Evolutionary conservation across 495 filamentous ascomycete genomes (phyloP), one percentile per base, ranked within the genome.

Genomic region (Talaromyces stipitatus): DNA sequence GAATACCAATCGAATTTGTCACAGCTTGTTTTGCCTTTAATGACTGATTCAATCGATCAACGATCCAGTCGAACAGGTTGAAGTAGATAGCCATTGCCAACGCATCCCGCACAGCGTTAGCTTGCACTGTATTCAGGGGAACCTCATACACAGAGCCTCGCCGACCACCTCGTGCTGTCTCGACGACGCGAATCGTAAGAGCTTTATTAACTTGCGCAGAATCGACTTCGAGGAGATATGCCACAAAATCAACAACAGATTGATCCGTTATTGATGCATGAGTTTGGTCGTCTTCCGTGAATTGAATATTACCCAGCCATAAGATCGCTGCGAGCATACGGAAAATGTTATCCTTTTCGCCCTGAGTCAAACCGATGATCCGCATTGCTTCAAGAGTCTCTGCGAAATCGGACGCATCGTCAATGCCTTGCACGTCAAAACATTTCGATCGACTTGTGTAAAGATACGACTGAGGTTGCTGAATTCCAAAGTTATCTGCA

Each of bases 61-160:
- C 91, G 60, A 99, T 97, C 94, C 94, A 99, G 68, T 99, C 94
- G 64, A 99, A 99, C 43, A 99, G 79, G 67, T 96, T 97, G 79
- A 91, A 87, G 66, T 99, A 99, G 56, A 99, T 91, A 24, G 85
- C 94, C 78, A 94, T 97, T 29, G 91, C 80, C 38, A 99, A 76
- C 26, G 94, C 95, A 77, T 99, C 95, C 62, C 91, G 82, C 20
- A 95, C 92, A n/a, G 95, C 84, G 48, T 78, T 79, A n/a, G 95
- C 95, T 72, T 99, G 95, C 3, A 87, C 82, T 9, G 83, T 84
- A 68, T 99, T 99, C 52, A 95, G 77, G 0, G 92, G 94, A 0
- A 92, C 92, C 62, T 97, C 91, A 67, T 97, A 97, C 7, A 95
- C 78, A 11, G 85, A 88, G 20, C 87, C 87, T 67, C 87, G 71